A percentile compares a stretch with the other conserved stretches of the same genome.
These are phyloP conservation scores for Metschnikowia hibisci DNA, from an alignment of 805 yeast species.

Conservation along the genomic window DNA sequence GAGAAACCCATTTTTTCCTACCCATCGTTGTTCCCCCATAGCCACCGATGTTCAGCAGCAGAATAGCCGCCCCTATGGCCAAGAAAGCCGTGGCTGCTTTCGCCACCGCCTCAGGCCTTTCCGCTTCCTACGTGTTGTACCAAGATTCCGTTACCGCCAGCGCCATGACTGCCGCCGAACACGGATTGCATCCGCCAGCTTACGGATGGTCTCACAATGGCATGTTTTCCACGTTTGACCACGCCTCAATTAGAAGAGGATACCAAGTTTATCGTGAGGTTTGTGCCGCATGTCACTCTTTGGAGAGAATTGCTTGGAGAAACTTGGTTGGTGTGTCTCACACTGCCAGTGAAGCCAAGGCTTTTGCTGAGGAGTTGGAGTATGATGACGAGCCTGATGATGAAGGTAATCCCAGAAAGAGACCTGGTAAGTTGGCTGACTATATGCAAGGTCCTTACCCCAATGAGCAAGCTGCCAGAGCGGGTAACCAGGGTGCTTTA, in stretches of 20 bases:
- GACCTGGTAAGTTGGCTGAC: constrained; percentile 97
- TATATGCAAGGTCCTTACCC: constrained; percentile 92
- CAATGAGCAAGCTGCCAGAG: constrained; percentile 98
- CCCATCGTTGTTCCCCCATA: constrained; percentile 3
- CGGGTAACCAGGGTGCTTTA: constrained; percentile 98
- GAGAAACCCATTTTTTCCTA: constrained; percentile 1
- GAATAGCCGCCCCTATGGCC: constrained; percentile 21
- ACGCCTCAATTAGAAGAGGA: constrained; percentile 96
- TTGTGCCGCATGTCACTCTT: constrained; percentile 97
- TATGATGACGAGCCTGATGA: constrained; percentile 96
- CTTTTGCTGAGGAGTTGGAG: constrained; percentile 92
- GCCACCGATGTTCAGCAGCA: constrained; percentile 17
- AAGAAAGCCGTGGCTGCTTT: constrained; percentile 58
- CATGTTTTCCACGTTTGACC: constrained; percentile 87
- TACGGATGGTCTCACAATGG: constrained; percentile 94
- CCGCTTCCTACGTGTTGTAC: constrained; percentile 78
- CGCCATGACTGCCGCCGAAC: constrained; percentile 99
- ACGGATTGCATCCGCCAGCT: constrained; percentile 94
- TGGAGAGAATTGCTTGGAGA: constrained; percentile 98
- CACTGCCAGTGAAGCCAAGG: constrained; percentile 84
- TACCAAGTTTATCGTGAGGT: constrained; percentile 98
- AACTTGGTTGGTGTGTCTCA: constrained; percentile 95
- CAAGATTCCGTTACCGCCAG: constrained; percentile 82
- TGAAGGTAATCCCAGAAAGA: constrained; percentile 95
- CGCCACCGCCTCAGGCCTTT: constrained; percentile 70